Conservation (phyloP, 305 asterid species). For the Lippia alba region DNA sequence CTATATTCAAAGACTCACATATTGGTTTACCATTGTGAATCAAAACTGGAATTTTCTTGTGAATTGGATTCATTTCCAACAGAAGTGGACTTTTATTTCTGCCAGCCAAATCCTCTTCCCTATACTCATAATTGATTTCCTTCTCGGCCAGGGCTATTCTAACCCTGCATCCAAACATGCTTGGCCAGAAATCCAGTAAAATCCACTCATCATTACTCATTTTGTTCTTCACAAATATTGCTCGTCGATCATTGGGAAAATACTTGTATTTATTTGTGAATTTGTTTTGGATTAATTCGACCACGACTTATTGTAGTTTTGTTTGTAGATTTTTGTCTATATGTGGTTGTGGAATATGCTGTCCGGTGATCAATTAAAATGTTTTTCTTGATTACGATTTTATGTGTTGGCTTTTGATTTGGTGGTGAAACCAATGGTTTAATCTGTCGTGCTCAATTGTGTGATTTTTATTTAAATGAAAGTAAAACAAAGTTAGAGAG, state of each 20-base stretch:
- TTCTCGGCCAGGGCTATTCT: constrained; percentile 22
- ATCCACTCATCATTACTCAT: constrained; percentile 11
- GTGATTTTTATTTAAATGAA: no score
- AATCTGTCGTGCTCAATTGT: neutral
- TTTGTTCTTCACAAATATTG: neutral
- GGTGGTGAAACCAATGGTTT: neutral
- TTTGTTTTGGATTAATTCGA: neutral
- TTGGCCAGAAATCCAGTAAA: constrained; percentile 21
- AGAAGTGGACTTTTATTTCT: neutral
- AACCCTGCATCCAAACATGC: constrained; percentile 21
- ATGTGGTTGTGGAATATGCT: neutral
- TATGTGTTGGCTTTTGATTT: neutral
- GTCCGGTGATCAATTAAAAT: neutral
- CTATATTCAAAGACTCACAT: constrained; percentile 33
- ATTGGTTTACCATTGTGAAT: constrained; percentile 45
- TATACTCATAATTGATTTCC: constrained; percentile 5
- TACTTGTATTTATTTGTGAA: neutral
- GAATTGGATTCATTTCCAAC: constrained; percentile 14
- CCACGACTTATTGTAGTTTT: neutral
- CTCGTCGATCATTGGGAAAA: neutral
- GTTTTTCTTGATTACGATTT: no score
- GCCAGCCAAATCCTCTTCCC: constrained; percentile 5
- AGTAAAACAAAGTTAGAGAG: no score
- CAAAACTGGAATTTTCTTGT: constrained; percentile 44
- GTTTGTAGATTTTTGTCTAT: neutral